Evolutionary conservation across 2,329 filamentous ascomycete species (phyloP).

Genomic region (Tothia fuscella): DNA sequence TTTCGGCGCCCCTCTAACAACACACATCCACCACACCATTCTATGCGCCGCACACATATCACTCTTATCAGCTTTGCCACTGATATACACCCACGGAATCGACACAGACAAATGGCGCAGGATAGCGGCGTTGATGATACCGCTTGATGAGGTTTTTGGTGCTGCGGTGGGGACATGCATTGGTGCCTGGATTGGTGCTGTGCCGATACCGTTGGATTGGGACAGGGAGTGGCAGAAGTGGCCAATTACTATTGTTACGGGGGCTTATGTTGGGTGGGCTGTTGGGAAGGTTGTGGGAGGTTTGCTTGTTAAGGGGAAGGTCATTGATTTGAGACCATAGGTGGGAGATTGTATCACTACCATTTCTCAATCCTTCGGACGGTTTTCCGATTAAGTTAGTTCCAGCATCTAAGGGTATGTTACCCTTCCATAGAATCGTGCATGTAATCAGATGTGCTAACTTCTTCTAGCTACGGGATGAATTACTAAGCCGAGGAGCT

Average conservation of each 20-base stretch:
- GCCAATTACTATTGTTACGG: constrained; percentile 82
- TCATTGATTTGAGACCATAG: constrained; percentile 46
- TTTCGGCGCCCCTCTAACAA: constrained; percentile 82
- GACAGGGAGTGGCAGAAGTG: constrained; percentile 99
- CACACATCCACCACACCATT: constrained; percentile 64
- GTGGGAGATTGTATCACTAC: background rate
- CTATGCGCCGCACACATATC: constrained; percentile 74
- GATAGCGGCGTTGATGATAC: constrained; percentile 54
- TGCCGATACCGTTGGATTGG: constrained; percentile 95
- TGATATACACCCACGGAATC: constrained; percentile 78
- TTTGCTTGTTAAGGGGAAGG: constrained; percentile 1
- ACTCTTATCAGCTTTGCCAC: constrained; percentile 62
- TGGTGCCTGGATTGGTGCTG: constrained; percentile 85
- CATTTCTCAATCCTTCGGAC: too few relatives aligned
- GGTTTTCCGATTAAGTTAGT: too few relatives aligned
- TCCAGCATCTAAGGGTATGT: too few relatives aligned
- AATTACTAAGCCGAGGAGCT: too few relatives aligned
- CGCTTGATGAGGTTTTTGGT: constrained; percentile 76
- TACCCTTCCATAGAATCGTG: too few relatives aligned
- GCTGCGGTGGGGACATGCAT: constrained; percentile 64
- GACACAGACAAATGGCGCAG: constrained; percentile 59
- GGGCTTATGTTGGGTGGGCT: constrained; percentile 67
- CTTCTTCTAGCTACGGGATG: too few relatives aligned
- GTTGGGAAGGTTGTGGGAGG: constrained; percentile 49
- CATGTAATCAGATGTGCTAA: too few relatives aligned